Evolutionary conservation across 257 asterid species (phyloP), one percentile per base, ranked within the genome.

Genomic region (Solanum pimpinellifolium): DNA sequence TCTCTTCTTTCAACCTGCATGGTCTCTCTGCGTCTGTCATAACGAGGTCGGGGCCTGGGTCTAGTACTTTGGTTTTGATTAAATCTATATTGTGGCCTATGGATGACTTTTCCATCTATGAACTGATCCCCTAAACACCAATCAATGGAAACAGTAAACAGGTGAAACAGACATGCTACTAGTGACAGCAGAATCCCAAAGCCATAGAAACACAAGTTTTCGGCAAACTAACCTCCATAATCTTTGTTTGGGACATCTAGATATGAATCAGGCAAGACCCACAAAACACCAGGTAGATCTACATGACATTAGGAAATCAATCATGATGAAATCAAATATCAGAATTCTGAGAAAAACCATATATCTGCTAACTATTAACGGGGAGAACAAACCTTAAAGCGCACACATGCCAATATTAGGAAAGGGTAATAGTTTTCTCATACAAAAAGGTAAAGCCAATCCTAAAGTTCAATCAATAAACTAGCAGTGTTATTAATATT

Each of bases 221-320:
- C 66, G 52, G 83, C 37, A 52, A 69, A 84, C 96, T 68, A 86
- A 94, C 98, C 98, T 92, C 98, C 98, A 62, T 94, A 96, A 83
- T 94, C 98, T 90, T 94, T 94, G 87, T 94, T 94, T 49, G 96
- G 98, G 66, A 96, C 98, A 80, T 96, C 98, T 37, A 96, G 96
- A 84, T 96, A 96, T 20, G 98, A 94, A 88, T 96, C 98, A 20
- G 98, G 98, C 87, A 96, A 91, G 77, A 96, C 98, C 98, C 98
- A 94, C 60, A 94, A 88, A 73, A 96, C 98, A 66, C 96, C 96
- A 18, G 98, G 94, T 39, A 92, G 90, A 66, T 83, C 87, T 85
- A 85, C 62, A 27, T 42, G 14, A 41, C 77, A 37, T 72, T 27
- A 20, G 47, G 82, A 87, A 44, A 46, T 47, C 65, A 46, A 46